A percentile compares a stretch with the other conserved stretches of the same genome.
These are phyloP conservation scores for Penicillium goetzii DNA, from an alignment of 495 filamentous ascomycete species.

Conservation along the genomic window DNA sequence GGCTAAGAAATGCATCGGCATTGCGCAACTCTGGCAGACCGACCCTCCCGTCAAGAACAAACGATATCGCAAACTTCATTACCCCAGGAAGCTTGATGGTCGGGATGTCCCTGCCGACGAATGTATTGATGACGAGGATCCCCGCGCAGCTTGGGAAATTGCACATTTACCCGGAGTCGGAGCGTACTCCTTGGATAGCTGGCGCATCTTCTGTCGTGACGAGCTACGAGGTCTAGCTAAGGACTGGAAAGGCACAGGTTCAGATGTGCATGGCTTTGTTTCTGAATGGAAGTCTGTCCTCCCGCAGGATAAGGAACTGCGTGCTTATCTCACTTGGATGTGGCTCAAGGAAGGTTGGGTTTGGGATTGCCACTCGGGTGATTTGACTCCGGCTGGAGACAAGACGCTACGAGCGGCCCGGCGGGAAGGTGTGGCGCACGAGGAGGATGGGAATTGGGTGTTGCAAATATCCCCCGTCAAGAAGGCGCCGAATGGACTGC, in stretches of 20 bases:
- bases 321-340: constrained; percentile 86
- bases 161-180: constrained; percentile 84
- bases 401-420: constrained; percentile 61
- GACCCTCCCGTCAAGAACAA: constrained; percentile 60
- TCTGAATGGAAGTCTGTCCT: constrained; percentile 86
- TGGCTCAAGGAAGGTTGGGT: constrained; percentile 85
- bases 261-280: constrained; percentile 35
- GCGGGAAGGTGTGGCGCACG: constrained; percentile 62
- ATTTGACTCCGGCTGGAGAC: constrained; percentile 57
- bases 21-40: constrained; percentile 74
- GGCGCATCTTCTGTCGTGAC: constrained; percentile 93
- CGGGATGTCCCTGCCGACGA: constrained; percentile 57
- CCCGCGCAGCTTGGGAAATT: constrained; percentile 74
- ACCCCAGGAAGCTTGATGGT: constrained; percentile 61
- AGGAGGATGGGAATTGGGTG: constrained; percentile 58
- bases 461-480: constrained; percentile 45
- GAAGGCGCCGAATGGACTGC: constrained; percentile 39
- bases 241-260: constrained; percentile 60
- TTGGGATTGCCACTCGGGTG: constrained; percentile 77
- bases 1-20: constrained; percentile 61
- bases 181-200: constrained; percentile 86
- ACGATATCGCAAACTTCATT: constrained; percentile 70
- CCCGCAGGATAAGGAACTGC: constrained; percentile 85
- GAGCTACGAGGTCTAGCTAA: constrained; percentile 63
- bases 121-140: constrained; percentile 47